phyloP scores from a whole-genome alignment of 176 grass and related monocot species.

The Triticum monococcum region DNA sequence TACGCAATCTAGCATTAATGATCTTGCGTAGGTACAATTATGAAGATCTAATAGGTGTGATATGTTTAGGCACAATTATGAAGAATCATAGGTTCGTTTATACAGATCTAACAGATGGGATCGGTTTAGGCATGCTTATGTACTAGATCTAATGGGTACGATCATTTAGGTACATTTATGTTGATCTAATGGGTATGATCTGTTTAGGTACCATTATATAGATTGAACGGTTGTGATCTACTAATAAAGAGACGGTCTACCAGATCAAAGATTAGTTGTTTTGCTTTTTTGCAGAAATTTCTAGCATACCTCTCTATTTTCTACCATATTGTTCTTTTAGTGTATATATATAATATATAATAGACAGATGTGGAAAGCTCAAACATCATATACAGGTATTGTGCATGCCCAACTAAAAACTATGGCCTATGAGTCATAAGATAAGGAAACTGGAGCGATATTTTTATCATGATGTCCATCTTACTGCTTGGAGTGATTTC shows the following conservation, averaged over 20 bases:
- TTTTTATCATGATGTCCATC: conserved; percentile 7
- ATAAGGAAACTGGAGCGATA: conserved; percentile 8
- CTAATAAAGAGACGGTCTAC: background rate
- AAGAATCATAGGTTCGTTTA: background rate
- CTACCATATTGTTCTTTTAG: background rate
- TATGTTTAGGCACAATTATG: background rate
- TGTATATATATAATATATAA: background rate
- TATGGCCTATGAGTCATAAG: background rate
- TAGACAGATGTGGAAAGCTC: background rate
- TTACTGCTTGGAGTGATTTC: background rate
- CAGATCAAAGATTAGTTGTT: background rate
- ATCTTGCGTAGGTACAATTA: background rate
- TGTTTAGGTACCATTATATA: background rate
- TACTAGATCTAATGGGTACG: background rate
- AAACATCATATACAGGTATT: background rate
- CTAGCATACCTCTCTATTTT: background rate
- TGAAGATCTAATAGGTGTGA: background rate
- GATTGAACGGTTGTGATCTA: background rate
- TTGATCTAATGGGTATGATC: background rate
- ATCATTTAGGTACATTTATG: background rate
- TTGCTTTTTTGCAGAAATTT: background rate
- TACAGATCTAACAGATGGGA: background rate
- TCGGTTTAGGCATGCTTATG: too few relatives aligned
- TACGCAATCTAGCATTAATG: background rate
- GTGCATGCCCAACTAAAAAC: background rate